Percentiles rank a stretch among this genome's conserved stretches.
phyloP scores from a whole-genome alignment of 108 stramenopile species.

The Phaeodactylum tricornutum region DNA sequence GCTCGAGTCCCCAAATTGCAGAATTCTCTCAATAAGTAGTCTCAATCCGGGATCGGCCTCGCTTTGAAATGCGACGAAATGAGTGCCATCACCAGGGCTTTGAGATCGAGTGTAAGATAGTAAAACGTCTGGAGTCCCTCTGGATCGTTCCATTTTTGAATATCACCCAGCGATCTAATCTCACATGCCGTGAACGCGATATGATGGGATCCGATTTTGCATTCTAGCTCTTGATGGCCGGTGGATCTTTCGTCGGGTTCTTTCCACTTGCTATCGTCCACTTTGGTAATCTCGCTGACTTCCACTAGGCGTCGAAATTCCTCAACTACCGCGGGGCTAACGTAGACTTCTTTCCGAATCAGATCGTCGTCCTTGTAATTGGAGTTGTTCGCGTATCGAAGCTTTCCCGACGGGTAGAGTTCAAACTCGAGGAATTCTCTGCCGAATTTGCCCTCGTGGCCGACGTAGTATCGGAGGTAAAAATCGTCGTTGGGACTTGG shows the following conservation, averaged over 20 bases:
- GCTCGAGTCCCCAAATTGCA: too few relatives aligned
- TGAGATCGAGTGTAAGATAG: slow-evolving; percentile 82
- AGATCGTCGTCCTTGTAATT: slow-evolving; percentile 72
- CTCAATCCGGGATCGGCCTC: slow-evolving; percentile 36
- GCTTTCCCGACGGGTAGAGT: slow-evolving; percentile 60
- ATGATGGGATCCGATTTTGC: slow-evolving; percentile 77
- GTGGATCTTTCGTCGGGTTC: slow-evolving; percentile 36
- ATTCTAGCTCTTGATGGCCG: slow-evolving; percentile 71
- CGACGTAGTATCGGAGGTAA: slow-evolving; percentile 62
- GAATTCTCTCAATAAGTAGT: too few relatives aligned
- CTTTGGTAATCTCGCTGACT: slow-evolving; percentile 32
- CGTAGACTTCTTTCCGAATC: slow-evolving; percentile 78
- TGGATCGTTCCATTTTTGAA: slow-evolving; percentile 70
- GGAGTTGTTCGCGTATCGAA: slow-evolving; percentile 85
- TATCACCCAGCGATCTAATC: slow-evolving; percentile 65
- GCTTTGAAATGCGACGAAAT: slow-evolving; percentile 84
- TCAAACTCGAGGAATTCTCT: slow-evolving; percentile 92
- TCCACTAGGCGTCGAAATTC: slow-evolving; percentile 67
- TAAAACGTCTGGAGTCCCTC: slow-evolving; percentile 70
- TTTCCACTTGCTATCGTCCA: slow-evolving; percentile 68
- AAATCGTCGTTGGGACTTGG: too few relatives aligned
- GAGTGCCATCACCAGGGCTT: slow-evolving; percentile 70
- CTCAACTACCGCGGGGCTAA: slow-evolving; percentile 60
- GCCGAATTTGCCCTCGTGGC: slow-evolving; percentile 62
- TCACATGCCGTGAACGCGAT: slow-evolving; percentile 83